Evolutionary conservation across 169 alveolate genomes (phyloP).

Genomic region (Eimeria zaria): DNA sequence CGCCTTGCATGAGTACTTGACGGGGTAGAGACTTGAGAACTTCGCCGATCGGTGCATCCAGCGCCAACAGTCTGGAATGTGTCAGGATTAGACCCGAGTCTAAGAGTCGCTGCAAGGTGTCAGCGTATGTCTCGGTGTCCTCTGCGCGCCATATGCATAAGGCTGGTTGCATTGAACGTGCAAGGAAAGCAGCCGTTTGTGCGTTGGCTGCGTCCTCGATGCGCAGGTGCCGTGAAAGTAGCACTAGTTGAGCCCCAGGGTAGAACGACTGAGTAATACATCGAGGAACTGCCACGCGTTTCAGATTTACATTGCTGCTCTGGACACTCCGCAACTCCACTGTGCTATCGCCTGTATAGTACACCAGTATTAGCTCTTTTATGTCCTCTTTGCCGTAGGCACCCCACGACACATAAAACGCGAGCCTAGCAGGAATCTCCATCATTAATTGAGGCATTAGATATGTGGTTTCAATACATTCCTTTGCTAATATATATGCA

Average conservation of each 20-base stretch:
- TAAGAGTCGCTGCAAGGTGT: background rate
- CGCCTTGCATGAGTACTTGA: background rate
- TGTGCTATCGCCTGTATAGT: slow-evolving; percentile 47
- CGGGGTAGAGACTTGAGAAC: background rate
- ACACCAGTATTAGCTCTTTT: slow-evolving; percentile 36
- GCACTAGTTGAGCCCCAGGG: slow-evolving; percentile 57
- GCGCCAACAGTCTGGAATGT: slow-evolving; percentile 6
- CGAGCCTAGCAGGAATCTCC: slow-evolving; percentile 34
- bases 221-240: slow-evolving; percentile 33
- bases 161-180: slow-evolving; percentile 32
- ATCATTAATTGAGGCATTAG: background rate
- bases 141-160: slow-evolving; percentile 51
- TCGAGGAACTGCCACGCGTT: slow-evolving; percentile 25
- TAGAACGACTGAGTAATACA: background rate
- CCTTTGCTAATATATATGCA: background rate
- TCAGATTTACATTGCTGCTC: slow-evolving; percentile 11
- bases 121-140: background rate
- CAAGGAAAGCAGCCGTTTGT: slow-evolving; percentile 52
- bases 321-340: background rate
- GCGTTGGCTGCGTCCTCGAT: slow-evolving; percentile 40
- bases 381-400: slow-evolving; percentile 54
- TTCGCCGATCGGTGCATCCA: slow-evolving; percentile 29
- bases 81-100: slow-evolving; percentile 58
- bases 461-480: background rate
- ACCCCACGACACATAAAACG: slow-evolving; percentile 48